Evolutionary conservation across 352 stramenopile species (phyloP).

Genomic region (Phytophthora chlamydospora): DNA sequence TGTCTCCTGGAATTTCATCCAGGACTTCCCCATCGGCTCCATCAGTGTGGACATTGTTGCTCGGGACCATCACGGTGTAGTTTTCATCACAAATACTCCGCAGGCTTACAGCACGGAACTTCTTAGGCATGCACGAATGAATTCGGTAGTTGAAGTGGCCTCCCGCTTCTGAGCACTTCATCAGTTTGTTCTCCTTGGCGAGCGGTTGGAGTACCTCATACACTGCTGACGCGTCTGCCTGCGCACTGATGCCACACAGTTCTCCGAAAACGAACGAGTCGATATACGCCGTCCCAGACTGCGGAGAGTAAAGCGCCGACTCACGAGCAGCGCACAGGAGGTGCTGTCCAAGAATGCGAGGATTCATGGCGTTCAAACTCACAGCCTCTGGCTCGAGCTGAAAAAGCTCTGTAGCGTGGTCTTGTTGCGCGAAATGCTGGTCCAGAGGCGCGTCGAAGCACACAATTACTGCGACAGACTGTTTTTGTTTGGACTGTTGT

Average conservation of each 20-base stretch:
- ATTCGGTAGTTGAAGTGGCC: constrained; percentile 53
- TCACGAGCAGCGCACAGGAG: constrained; percentile 95
- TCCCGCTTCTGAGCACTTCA: constrained; percentile 31
- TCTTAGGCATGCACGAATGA: constrained; percentile 70
- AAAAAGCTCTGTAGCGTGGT: constrained; percentile 73
- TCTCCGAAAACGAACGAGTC: constrained; percentile 70
- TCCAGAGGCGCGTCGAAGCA: constrained; percentile 96
- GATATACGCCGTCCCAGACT: constrained; percentile 63
- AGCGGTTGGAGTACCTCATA: constrained; percentile 30
- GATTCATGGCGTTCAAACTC: constrained; percentile 87
- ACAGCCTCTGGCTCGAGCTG: constrained; percentile 73
- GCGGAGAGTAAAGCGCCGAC: constrained; percentile 82
- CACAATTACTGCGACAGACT: constrained; percentile 94
- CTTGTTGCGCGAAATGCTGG: constrained; percentile 84
- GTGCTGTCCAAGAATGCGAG: constrained; percentile 90
- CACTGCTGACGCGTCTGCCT: constrained; percentile 13
- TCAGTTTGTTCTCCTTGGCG: constrained; percentile 53
- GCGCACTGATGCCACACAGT: neutral
- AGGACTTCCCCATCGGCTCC: constrained; percentile 49
- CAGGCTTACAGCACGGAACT: constrained; percentile 61
- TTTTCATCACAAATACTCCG: constrained; percentile 71
- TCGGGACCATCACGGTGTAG: constrained; percentile 71
- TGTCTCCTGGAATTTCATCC: constrained; percentile 86
- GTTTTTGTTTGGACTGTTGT: constrained; percentile 55
- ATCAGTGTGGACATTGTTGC: constrained; percentile 45